Conservation (phyloP, 1,284 basidiomycete species). For the Neonothopanus nambi region DNA sequence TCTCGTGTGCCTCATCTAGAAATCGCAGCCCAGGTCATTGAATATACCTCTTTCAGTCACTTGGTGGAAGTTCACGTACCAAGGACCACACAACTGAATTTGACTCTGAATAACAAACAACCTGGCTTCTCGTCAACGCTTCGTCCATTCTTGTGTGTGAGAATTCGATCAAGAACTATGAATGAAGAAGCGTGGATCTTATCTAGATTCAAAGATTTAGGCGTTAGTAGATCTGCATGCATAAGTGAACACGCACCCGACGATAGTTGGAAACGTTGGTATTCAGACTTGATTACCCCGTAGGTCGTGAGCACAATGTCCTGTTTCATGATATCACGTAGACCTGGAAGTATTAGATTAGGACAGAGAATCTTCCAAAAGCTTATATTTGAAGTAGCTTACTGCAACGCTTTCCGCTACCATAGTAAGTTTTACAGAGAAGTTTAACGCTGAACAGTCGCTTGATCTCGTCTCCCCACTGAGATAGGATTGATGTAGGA, state of each 20-base stretch:
- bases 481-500: neutral
- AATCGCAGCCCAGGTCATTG: neutral
- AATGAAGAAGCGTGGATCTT: no score
- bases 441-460: neutral
- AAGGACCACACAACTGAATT: neutral
- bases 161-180: no score
- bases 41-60: conserved; percentile 2
- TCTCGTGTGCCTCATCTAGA: conserved; percentile 12
- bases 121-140: neutral
- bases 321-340: neutral
- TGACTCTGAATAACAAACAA: neutral
- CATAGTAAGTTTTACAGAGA: neutral
- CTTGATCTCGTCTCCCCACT: neutral
- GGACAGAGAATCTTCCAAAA: neutral
- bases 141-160: neutral
- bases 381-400: neutral
- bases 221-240: no score
- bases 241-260: no score
- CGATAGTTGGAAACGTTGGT: no score
- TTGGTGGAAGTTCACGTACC: neutral
- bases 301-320: conserved; percentile 10
- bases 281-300: neutral
- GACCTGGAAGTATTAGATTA: neutral
- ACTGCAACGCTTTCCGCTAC: neutral
- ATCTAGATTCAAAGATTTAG: no score